phyloP scores from a whole-genome alignment of 805 yeast species.

The Ogataea neopini region DNA sequence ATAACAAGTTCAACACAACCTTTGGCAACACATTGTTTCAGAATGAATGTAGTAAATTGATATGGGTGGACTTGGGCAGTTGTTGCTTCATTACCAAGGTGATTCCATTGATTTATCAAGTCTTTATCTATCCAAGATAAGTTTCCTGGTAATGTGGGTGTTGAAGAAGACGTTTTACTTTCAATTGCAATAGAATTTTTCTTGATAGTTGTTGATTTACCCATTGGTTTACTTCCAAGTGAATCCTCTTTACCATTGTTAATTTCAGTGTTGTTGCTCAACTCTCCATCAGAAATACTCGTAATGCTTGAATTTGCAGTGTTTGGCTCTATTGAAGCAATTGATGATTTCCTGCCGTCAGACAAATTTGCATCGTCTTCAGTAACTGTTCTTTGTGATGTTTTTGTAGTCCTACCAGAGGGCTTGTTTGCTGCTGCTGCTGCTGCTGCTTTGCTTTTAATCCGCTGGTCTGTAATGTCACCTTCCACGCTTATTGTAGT shows the following conservation, averaged over 20 bases:
- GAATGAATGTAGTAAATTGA: constrained; percentile 81
- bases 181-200: constrained; percentile 39
- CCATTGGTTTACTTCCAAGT: constrained; percentile 23
- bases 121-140: constrained; percentile 75
- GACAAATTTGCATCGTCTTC: constrained; percentile 11
- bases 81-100: constrained; percentile 78
- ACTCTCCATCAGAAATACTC: constrained; percentile 16
- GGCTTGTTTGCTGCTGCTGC: background rate
- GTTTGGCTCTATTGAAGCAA: constrained; percentile 9
- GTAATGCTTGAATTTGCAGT: constrained; percentile 15
- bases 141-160: constrained; percentile 52
- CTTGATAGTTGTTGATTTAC: constrained; percentile 34
- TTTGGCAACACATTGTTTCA: constrained; percentile 76
- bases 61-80: constrained; percentile 98
- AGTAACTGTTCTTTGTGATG: constrained; percentile 3
- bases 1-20: constrained; percentile 82
- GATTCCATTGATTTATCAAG: constrained; percentile 70
- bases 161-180: constrained; percentile 17
- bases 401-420: constrained; percentile 5
- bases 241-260: background rate
- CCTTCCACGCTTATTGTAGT: constrained; percentile 89
- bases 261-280: background rate
- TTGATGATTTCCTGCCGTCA: constrained; percentile 11
- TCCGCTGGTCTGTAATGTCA: constrained; percentile 46
- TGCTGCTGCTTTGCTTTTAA: constrained; percentile 3